Percentiles rank a stretch among this genome's conserved stretches.
phyloP scores from a whole-genome alignment of 805 yeast genomes.

The Candida quercuum region DNA sequence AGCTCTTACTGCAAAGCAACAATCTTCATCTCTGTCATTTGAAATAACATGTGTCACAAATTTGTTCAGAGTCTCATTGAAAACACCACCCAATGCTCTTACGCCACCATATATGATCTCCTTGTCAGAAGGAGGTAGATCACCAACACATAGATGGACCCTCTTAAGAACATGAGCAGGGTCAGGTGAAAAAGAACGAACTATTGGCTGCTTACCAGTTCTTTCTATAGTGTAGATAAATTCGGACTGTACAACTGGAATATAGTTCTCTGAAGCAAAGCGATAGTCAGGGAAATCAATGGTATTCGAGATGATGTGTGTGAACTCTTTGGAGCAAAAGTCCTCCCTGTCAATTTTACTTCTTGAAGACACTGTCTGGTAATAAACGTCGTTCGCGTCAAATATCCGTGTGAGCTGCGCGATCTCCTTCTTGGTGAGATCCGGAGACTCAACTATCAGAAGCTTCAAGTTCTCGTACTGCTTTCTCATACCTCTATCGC shows the following conservation, averaged over 20 bases:
- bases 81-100: conserved; percentile 73
- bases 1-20: conserved; percentile 46
- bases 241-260: conserved; percentile 57
- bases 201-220: conserved; percentile 38
- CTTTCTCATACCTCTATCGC: background rate
- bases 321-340: conserved; percentile 13
- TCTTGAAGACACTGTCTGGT: background rate
- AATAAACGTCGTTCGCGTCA: background rate
- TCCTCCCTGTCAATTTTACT: conserved; percentile 9
- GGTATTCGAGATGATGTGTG: conserved; percentile 46
- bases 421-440: background rate
- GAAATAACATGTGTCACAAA: conserved; percentile 79
- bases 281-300: conserved; percentile 46
- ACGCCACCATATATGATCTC: conserved; percentile 66
- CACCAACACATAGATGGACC: conserved; percentile 56
- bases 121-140: conserved; percentile 50
- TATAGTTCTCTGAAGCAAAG: conserved; percentile 44
- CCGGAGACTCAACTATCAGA: background rate
- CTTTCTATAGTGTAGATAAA: conserved; percentile 54
- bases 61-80: conserved; percentile 51
- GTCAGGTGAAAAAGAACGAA: conserved; percentile 66
- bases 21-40: conserved; percentile 48
- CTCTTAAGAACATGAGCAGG: conserved; percentile 59
- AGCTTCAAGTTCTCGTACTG: conserved; percentile 1
- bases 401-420: background rate